phyloP scores from a whole-genome alignment of 2,329 filamentous ascomycete genomes.

The Ascochyta koolunga region DNA sequence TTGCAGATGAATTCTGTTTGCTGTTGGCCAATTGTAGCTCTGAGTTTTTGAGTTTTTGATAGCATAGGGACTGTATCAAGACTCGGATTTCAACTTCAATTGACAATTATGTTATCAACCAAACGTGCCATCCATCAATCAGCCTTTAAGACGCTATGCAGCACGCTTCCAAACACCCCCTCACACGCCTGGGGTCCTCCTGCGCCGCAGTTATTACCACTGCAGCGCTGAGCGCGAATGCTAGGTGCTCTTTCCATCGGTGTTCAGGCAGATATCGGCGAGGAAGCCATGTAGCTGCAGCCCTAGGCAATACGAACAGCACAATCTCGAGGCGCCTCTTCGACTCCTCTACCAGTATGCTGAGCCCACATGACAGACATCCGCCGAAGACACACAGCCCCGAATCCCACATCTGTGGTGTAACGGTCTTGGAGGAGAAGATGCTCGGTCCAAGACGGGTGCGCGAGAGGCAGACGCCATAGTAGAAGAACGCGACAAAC shows the following conservation, averaged over 20 bases:
- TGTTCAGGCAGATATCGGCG: slow-evolving; percentile 62
- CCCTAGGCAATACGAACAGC: slow-evolving; percentile 80
- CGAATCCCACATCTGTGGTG: slow-evolving; percentile 62
- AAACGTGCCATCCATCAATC: neutral
- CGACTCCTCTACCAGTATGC: slow-evolving; percentile 73
- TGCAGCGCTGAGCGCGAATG: slow-evolving; percentile 40
- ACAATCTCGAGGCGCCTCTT: slow-evolving; percentile 74
- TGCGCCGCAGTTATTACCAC: slow-evolving; percentile 39
- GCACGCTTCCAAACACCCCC: slow-evolving; percentile 39
- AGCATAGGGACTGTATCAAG: no score
- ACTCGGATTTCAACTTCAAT: no score
- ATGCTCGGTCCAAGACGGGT: slow-evolving; percentile 74
- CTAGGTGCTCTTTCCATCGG: slow-evolving; percentile 40
- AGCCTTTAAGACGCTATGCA: slow-evolving; percentile 15
- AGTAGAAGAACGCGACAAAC: slow-evolving; percentile 83
- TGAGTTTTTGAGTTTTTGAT: no score
- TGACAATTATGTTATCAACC: neutral
- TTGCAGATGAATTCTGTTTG: no score
- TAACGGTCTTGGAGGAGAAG: slow-evolving; percentile 61
- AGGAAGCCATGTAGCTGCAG: slow-evolving; percentile 75
- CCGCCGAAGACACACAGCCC: slow-evolving; percentile 74
- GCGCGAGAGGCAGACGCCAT: slow-evolving; percentile 78
- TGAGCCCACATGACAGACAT: slow-evolving; percentile 80
- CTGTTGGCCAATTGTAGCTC: no score
- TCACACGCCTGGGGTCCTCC: slow-evolving; percentile 31